These are phyloP conservation scores for Trametes meyenii DNA, from an alignment of 768 basidiomycete species.

Conservation along the genomic window DNA sequence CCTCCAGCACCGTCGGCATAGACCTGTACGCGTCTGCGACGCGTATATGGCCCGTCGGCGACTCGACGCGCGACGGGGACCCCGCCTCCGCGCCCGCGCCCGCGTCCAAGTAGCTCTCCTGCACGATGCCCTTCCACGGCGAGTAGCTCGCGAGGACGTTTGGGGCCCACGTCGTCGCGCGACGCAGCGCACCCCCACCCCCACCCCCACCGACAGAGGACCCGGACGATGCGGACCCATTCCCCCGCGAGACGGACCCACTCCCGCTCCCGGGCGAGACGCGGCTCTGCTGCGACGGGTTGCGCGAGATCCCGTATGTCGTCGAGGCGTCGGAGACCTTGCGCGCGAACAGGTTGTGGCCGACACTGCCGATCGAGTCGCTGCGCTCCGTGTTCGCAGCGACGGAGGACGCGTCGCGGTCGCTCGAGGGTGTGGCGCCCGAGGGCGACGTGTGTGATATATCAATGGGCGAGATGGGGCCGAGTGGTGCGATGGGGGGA, in stretches of 20 bases:
- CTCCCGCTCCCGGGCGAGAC: neutral
- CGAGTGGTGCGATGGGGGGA: conserved; percentile 1
- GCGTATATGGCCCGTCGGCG: conserved; percentile 15
- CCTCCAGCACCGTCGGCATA: conserved; percentile 20
- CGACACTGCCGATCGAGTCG: conserved; percentile 11
- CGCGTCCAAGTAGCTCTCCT: neutral
- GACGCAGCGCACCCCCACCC: neutral
- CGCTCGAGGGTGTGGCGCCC: no score
- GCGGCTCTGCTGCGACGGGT: conserved; percentile 13
- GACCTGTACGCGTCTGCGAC: conserved; percentile 18
- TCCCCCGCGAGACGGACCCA: neutral
- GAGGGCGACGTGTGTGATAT: neutral
- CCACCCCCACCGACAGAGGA: neutral
- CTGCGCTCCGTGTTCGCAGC: neutral
- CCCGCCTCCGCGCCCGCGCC: neutral
- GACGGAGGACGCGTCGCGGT: neutral
- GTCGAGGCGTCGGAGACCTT: conserved; percentile 8
- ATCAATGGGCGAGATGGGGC: neutral
- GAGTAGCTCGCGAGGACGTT: conserved; percentile 21
- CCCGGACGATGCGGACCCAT: conserved; percentile 5
- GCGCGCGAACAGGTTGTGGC: conserved; percentile 18
- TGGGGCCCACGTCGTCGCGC: conserved; percentile 17
- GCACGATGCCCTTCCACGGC: conserved; percentile 17
- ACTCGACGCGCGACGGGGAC: neutral
- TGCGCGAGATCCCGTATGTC: conserved; percentile 11